Evolutionary conservation across 805 yeast genomes (phyloP).

Genomic region (Kodamaea hsintzibuensis): DNA sequence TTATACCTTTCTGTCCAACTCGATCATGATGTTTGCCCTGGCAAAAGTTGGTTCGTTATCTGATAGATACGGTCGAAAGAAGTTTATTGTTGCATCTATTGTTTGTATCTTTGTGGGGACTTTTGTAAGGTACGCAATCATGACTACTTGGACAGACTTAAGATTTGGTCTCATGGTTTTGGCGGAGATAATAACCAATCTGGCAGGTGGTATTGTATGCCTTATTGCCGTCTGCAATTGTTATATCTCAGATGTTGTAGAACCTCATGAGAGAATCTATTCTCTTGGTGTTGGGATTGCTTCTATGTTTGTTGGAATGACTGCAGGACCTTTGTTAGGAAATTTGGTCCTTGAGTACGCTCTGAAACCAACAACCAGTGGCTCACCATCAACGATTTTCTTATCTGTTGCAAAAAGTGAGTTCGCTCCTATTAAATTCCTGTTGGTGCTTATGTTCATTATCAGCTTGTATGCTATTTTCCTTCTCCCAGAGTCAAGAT

Average conservation of each 20-base stretch:
- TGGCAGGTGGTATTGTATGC: conserved; percentile 65
- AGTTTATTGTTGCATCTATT: conserved; percentile 23
- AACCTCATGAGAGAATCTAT: conserved; percentile 56
- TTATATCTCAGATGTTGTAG: conserved; percentile 73
- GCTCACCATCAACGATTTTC: neutral
- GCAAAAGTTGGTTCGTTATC: conserved; percentile 49
- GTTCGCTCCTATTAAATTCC: conserved; percentile 32
- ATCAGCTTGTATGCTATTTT: conserved; percentile 27
- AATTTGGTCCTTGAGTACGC: conserved; percentile 23
- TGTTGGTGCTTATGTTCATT: conserved; percentile 34
- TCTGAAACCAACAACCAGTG: neutral
- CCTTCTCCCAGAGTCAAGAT: conserved; percentile 65
- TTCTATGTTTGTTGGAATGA: conserved; percentile 57
- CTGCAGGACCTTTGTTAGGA: conserved; percentile 65
- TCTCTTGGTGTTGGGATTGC: conserved; percentile 63
- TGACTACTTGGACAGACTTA: conserved; percentile 29
- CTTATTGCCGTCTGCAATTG: conserved; percentile 61
- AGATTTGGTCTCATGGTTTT: conserved; percentile 40
- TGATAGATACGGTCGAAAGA: conserved; percentile 40
- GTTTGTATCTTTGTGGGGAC: conserved; percentile 23
- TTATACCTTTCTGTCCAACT: conserved; percentile 40
- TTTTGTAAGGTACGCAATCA: conserved; percentile 22
- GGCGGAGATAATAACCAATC: conserved; percentile 45
- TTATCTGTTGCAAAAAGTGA: conserved; percentile 20
- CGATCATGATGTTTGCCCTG: conserved; percentile 51